These are phyloP conservation scores for Rhizopus sp. DNA, from an alignment of 371 early-diverging fungal genomes.

Conservation along the genomic window DNA sequence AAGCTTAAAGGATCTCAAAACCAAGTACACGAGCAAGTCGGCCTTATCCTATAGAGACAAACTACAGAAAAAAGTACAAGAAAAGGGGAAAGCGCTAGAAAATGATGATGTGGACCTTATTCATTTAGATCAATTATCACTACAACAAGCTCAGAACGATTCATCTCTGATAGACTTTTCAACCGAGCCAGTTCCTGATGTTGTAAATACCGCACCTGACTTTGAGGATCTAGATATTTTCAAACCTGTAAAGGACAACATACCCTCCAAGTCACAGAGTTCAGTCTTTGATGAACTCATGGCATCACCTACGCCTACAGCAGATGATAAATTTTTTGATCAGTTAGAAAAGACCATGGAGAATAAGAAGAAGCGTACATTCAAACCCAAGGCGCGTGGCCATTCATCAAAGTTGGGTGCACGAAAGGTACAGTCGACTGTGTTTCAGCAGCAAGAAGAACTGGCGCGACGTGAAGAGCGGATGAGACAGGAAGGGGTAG, in stretches of 20 bases:
- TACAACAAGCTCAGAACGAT: conserved; percentile 1
- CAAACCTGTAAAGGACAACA: conserved; percentile 1
- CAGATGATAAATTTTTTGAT: conserved; percentile 20
- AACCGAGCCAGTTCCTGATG: neutral
- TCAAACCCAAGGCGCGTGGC: conserved; percentile 7
- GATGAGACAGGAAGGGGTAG: conserved; percentile 10
- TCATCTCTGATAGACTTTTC: conserved; percentile 12
- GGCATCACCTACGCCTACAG: conserved; percentile 6
- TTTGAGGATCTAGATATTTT: conserved; percentile 21
- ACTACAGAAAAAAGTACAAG: conserved; percentile 63
- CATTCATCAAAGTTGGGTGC: conserved; percentile 18
- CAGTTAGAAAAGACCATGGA: conserved; percentile 8
- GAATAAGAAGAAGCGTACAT: conserved; percentile 2
- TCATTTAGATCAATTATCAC: conserved; percentile 9
- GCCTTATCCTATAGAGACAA: conserved; percentile 83
- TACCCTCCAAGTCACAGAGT: neutral
- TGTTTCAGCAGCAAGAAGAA: conserved; percentile 24
- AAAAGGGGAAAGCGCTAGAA: neutral
- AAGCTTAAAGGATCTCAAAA: conserved; percentile 66
- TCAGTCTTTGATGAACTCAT: conserved; percentile 6
- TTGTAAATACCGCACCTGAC: neutral
- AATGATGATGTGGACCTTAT: conserved; percentile 1
- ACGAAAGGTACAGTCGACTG: conserved; percentile 22
- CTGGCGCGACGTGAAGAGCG: conserved; percentile 17
- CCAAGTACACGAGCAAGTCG: conserved; percentile 77